phyloP scores from a whole-genome alignment of 2,329 filamentous ascomycete genomes.

The Ceratocystis cubensis region DNA sequence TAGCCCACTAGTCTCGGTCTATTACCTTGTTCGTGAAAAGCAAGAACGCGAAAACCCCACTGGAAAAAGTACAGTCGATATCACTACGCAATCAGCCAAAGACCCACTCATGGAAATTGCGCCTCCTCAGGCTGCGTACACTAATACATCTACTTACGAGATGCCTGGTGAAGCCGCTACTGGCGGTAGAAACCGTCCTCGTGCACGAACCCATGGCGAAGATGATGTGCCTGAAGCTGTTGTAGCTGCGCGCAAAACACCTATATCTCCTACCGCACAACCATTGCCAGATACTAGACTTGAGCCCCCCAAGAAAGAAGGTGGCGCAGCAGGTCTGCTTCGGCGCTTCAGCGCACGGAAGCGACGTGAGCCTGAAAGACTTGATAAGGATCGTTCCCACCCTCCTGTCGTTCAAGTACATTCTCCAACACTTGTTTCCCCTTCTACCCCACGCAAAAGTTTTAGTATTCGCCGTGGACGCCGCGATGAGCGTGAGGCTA shows the following conservation, averaged over 20 bases:
- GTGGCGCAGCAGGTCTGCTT: conserved; percentile 69
- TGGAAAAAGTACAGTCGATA: conserved; percentile 25
- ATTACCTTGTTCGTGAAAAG: conserved; percentile 93
- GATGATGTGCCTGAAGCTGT: conserved; percentile 69
- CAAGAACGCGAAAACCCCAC: conserved; percentile 56
- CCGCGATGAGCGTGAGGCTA: conserved; percentile 41
- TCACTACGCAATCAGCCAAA: conserved; percentile 30
- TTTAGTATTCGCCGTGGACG: conserved; percentile 63
- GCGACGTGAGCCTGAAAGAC: conserved; percentile 52
- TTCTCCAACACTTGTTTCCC: conserved; percentile 49
- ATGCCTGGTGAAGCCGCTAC: conserved; percentile 81
- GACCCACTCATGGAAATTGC: conserved; percentile 57
- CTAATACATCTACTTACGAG: conserved; percentile 72
- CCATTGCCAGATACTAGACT: conserved; percentile 32
- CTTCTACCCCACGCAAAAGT: conserved; percentile 61
- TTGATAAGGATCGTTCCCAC: conserved; percentile 52
- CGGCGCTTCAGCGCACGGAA: conserved; percentile 83
- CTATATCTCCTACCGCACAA: conserved; percentile 13
- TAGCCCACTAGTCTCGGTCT: conserved; percentile 82
- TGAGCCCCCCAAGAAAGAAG: conserved; percentile 81
- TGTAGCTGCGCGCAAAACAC: conserved; percentile 14
- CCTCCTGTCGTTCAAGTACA: conserved; percentile 69
- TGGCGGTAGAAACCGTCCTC: conserved; percentile 67
- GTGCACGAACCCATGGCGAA: conserved; percentile 87
- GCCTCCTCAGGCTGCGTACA: conserved; percentile 76